Evolutionary conservation across 148 eudicot genomes (phyloP), one percentile per base, ranked within the genome.

Genomic region (Amaranthus palmeri): DNA sequence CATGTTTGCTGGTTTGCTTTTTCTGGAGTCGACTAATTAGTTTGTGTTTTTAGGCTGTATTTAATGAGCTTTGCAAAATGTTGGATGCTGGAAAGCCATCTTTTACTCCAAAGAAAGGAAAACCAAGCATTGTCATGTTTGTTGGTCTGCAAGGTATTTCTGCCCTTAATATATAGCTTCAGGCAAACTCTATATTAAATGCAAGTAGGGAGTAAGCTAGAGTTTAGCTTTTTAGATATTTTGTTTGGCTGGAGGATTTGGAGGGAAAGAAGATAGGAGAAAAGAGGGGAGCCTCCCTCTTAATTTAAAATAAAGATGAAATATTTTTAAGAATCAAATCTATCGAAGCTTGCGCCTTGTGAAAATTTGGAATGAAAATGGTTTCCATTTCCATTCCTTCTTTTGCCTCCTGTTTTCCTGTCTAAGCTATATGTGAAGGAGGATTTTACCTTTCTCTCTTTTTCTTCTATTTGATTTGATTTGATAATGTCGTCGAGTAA

Each of bases 91-190:
- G 99, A 77, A 95, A 91, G 85, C 93, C 97, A 40, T 64, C 93
- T 51, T 95, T 88, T 76, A 78, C 87, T 45, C 97, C 89, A 10
- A 95, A 89, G 85, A 95, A 95, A 74, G 96, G 90, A 71, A 95
- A 95, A 81, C 59, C 91, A 55, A 84, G 97, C 72, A 81, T 95
- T 41, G 88, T 95, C 66, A 92, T 95, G 99, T 95, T 90, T 85
- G 99, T 95, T 36, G 99, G 99, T 82, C 85, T 95, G 70, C 99
- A 95, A 90, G 99, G 99, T 91, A 87, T 71, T 74, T 25, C 36
- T 25, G 36, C 1, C 36, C 36, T 25, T 25, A 25, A 25, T 25
- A 25, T 25, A 25, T 25, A 25, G 36, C 36, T 25, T 25, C 36
- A 1, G 36, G 36, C 36, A 25, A 25, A 25, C 36, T 1, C 36